Base-by-base conservation (phyloP, 2,329 filamentous ascomycete species). In the Tympanopsis confertula region DNA sequence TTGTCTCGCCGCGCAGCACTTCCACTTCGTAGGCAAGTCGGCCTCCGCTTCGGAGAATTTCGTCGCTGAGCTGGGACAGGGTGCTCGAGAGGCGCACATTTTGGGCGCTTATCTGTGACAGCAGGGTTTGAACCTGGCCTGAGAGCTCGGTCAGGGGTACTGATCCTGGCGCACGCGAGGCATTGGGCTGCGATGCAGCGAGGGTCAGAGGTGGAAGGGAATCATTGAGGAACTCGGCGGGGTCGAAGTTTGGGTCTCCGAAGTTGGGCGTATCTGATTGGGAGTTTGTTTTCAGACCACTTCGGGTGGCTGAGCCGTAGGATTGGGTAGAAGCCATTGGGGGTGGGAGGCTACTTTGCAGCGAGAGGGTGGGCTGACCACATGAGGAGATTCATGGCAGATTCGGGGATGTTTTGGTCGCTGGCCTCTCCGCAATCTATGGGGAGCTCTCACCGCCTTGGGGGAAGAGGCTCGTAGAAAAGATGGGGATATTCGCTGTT, bases 11-110 rank as follows among this genome's bases (percentile, higher is more conserved):
- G 5, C 48, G 45, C 15, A 51, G 42, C 17, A 51, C 41, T 19
- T 51, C 48, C 24, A 51, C 44, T 49, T 82, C 74, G 48, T 82
- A 82, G 5, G 74, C 75, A 33, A 82, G 56, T 10, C 77, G 63
- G 20, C 71, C 71, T 10, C 74, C 71, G 41, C 71, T 71, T 20
- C 78, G 68, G 33, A 82, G 57, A 45, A 82, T 81, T 47, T 82
- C 78, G 50, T 82, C 77, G 14, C 76, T 80, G 42, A 81, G 57
- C 41, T 73, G 68, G 22, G 74, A 79, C 38, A 82, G 61, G 28
- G 10, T 10, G 7, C 15, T 17, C 12, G 30, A 33, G 30, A 10
- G 15, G 10, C 30, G 7, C 7, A 33, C 30, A 33, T 33, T 33
- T 15, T 33, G 30, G 10, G 30, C 30, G 17, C 17, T 33, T 7